Conservation (phyloP, 164 flowering plant genomes). For the Magnolia officinalis region DNA sequence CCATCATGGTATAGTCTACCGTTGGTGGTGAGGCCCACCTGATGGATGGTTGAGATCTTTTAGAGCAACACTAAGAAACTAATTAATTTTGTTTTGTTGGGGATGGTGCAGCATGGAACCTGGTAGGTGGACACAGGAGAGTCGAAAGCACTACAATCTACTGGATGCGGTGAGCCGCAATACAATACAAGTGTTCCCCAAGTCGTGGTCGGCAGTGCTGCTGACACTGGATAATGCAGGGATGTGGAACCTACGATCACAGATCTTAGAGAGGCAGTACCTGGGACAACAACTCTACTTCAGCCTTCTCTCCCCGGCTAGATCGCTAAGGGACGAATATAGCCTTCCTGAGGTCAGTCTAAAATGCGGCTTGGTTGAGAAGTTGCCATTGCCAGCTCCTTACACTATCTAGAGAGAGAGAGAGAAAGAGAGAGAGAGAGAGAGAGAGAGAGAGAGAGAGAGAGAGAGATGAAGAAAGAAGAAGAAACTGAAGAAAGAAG, state of each 20-base stretch:
- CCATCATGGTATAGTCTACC: neutral
- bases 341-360: conserved; percentile 25
- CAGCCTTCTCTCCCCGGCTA: conserved; percentile 37
- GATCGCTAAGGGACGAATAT: conserved; percentile 47
- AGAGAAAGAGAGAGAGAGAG: neutral
- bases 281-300: conserved; percentile 52
- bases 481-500: neutral
- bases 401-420: conserved; percentile 18
- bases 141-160: conserved; percentile 45
- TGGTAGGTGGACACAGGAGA: conserved; percentile 45
- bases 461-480: neutral
- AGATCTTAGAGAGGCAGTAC: conserved; percentile 31
- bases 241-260: conserved; percentile 47
- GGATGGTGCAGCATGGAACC: conserved; percentile 29
- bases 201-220: conserved; percentile 47
- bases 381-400: conserved; percentile 35
- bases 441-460: neutral
- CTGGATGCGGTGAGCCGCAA: conserved; percentile 49
- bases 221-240: conserved; percentile 53
- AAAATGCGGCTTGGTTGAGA: conserved; percentile 39
- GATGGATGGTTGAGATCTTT: too few species aligned
- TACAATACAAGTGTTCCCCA: conserved; percentile 50
- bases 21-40: too few species aligned
- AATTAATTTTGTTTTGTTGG: neutral
- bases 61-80: neutral